Base-by-base conservation (phyloP, 2,329 filamentous ascomycete genomes). In the Orbilia ellipsospora region DNA sequence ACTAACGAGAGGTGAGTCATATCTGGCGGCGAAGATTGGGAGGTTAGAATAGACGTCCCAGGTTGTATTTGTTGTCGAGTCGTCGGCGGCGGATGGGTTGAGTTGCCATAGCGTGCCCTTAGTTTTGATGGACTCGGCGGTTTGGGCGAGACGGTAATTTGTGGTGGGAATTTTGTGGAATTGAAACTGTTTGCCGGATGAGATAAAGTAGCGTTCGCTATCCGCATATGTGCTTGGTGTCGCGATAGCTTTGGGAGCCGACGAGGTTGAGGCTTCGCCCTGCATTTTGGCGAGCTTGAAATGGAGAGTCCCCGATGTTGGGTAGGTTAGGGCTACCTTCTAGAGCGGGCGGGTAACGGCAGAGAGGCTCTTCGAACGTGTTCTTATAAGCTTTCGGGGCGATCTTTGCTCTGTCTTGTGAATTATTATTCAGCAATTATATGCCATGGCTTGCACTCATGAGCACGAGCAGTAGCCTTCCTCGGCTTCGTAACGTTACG, bases 51-150 rank as follows among this genome's bases (percentile, higher is more conserved):
- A 45, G 40, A 75, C 42, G 42, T 75, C 72, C 54, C 65, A 75
- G 3, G 72, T 75, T 45, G 55, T 59, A n/a, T 56, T 36, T 45
- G 72, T 69, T 4, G 54, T 60, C 3, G 72, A 23, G 26, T 68
- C 64, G 54, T 68, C 59, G 2, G 64, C 55, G 4, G 72, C 64
- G 2, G 72, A 75, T 10, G 72, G 72, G 54, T 75, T 75, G 45
- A 75, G 72, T 31, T 75, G 72, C 72, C 72, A 75, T 18, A 75
- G 59, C 15, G 72, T 75, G 20, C 72, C 72, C 42, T 75, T 75
- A 0, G 72, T 75, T 44, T 75, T 75, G 31, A 75, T 54, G 16
- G 64, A 69, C 15, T 75, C 72, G 12, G 72, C 23, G 13, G 72
- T 75, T 50, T 75, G 72, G 2, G 64, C 64, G 23, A 75, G 64